Evolutionary conservation across 2,329 filamentous ascomycete species (phyloP).

Genomic region (Botrytis medusae): DNA sequence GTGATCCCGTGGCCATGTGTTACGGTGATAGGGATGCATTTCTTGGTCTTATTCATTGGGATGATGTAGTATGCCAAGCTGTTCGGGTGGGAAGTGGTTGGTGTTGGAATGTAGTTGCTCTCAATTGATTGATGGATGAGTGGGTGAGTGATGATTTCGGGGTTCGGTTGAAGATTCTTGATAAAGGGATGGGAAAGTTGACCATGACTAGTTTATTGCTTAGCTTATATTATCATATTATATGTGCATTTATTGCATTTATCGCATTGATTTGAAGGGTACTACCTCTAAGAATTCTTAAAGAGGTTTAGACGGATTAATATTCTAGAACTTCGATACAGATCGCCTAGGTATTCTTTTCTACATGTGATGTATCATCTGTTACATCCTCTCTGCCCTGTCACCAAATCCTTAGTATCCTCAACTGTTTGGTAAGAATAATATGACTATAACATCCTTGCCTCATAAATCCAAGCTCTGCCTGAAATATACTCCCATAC

Average conservation of each 20-base stretch:
- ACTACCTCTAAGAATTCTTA: neutral
- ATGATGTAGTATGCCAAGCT: neutral
- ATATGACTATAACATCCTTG: neutral
- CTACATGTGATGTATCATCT: neutral
- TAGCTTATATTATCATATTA: neutral
- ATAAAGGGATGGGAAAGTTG: neutral
- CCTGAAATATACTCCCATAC: neutral
- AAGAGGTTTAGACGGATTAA: neutral
- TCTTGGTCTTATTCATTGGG: neutral
- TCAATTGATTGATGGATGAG: neutral
- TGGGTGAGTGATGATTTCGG: neutral
- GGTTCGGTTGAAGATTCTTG: neutral
- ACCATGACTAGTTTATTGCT: neutral
- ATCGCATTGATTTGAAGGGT: neutral
- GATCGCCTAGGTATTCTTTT: neutral
- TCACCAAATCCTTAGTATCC: neutral
- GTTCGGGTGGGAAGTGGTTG: neutral
- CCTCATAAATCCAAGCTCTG: neutral
- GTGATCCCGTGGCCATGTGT: constrained; percentile 16
- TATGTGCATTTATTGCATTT: neutral
- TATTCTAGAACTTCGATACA: neutral
- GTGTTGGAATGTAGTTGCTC: neutral
- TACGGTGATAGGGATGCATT: neutral
- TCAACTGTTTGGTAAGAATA: neutral
- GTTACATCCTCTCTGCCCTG: neutral